Percentiles rank a stretch among this genome's conserved stretches.
phyloP scores from a whole-genome alignment of 2,329 filamentous ascomycete genomes.

The Colletotrichum tanaceti region DNA sequence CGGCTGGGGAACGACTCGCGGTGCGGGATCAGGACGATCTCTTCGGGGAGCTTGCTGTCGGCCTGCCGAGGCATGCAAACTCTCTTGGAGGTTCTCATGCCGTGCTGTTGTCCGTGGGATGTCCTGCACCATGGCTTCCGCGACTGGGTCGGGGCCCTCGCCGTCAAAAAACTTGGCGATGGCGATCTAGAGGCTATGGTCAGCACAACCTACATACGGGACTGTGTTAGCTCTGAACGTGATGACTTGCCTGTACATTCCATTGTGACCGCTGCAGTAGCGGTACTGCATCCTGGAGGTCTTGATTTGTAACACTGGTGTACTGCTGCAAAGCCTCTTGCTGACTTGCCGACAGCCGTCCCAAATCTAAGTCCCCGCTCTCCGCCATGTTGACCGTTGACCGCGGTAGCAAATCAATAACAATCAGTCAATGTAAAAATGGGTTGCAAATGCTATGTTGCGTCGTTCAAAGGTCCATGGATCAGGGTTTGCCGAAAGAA shows the following conservation, averaged over 20 bases:
- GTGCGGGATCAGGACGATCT: conserved; percentile 73
- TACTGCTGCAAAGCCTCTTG: conserved; percentile 89
- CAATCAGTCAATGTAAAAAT: conserved; percentile 4
- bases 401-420: not conserved
- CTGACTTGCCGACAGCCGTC: conserved; percentile 79
- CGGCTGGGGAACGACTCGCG: conserved; percentile 83
- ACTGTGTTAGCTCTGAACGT: not conserved
- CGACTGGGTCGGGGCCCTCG: conserved; percentile 83
- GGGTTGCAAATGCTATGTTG: not conserved
- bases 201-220: not conserved
- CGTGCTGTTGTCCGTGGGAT: conserved; percentile 72
- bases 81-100: conserved; percentile 79
- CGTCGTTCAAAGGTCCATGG: conserved; percentile 16
- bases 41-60: conserved; percentile 41
- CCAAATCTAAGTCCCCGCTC: conserved; percentile 66
- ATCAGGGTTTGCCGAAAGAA: not conserved
- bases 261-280: conserved; percentile 89
- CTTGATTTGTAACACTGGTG: conserved; percentile 87
- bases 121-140: conserved; percentile 76
- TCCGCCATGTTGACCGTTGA: conserved; percentile 51
- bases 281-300: conserved; percentile 78
- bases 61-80: conserved; percentile 54
- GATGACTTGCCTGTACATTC: conserved; percentile 82
- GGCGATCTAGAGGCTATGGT: conserved; percentile 73
- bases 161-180: conserved; percentile 98